Percentiles rank a stretch among this genome's conserved stretches.
Conservation (phyloP, 169 alveolate genomes). For the Cryptosporidium canis region DNA sequence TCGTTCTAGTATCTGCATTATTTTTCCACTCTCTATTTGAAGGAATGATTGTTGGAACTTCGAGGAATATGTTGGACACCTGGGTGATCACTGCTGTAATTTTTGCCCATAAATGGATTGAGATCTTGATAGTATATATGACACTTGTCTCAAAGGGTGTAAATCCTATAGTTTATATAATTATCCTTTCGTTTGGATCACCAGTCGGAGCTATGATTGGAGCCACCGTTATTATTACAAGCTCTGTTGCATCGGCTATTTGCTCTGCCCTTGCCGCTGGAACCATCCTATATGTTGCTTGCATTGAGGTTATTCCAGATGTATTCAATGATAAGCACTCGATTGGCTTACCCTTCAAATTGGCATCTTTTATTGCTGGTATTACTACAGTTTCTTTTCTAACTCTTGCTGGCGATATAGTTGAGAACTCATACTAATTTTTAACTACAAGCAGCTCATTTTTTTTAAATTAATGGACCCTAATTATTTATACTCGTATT, state of each 20-base stretch:
- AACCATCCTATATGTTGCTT: conserved; percentile 60
- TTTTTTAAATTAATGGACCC: not conserved
- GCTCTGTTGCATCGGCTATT: conserved; percentile 27
- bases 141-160: conserved; percentile 30
- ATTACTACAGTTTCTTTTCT: conserved; percentile 14
- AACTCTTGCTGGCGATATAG: conserved; percentile 41
- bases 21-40: conserved; percentile 66
- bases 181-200: conserved; percentile 40
- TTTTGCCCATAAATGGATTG: conserved; percentile 73
- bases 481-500: not conserved
- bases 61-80: conserved; percentile 18
- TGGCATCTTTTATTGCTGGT: conserved; percentile 34
- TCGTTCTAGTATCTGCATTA: conserved; percentile 49
- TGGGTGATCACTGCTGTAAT: conserved; percentile 50
- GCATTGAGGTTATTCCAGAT: conserved; percentile 68
- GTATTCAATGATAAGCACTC: conserved; percentile 28
- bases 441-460: not conserved
- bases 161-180: conserved; percentile 13
- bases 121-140: conserved; percentile 35
- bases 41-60: conserved; percentile 69
- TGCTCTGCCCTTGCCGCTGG: conserved; percentile 70
- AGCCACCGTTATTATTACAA: conserved; percentile 30
- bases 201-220: conserved; percentile 58
- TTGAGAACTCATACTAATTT: conserved; percentile 15
- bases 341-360: not conserved